These are phyloP conservation scores for Peronospora belbahrii DNA, from an alignment of 352 stramenopile genomes.

Conservation along the genomic window DNA sequence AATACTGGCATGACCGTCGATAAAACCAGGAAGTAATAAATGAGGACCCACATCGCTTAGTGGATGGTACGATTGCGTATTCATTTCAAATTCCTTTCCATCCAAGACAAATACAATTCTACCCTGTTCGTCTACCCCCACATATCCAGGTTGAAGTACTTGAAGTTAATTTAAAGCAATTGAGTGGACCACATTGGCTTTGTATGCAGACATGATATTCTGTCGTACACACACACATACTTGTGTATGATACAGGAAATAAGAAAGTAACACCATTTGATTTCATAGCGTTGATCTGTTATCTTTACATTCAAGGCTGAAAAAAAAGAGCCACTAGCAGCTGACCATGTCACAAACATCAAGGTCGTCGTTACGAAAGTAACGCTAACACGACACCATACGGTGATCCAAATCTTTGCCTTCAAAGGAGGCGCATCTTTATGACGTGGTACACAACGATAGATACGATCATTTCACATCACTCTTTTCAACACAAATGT, in stretches of 20 bases:
- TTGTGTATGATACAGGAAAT: conserved; percentile 10
- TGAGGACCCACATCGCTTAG: no score
- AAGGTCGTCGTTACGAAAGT: no score
- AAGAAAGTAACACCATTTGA: conserved; percentile 3
- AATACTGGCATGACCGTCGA: conserved; percentile 93
- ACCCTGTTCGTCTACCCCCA: conserved; percentile 32
- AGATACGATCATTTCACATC: no score
- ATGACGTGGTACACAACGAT: no score
- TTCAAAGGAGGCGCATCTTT: no score
- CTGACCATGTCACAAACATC: no score
- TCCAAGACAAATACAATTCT: conserved; percentile 23
- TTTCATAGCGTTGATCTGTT: no score
- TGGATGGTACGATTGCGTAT: no score
- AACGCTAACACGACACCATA: no score
- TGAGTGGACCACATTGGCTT: conserved; percentile 71
- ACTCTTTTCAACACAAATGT: no score
- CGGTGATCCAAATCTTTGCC: no score
- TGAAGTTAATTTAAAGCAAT: conserved; percentile 47
- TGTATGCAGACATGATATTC: conserved; percentile 45
- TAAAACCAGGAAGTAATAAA: conserved; percentile 89
- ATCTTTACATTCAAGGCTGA: conserved; percentile 7
- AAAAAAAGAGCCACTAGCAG: neutral
- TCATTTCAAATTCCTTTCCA: conserved; percentile 17
- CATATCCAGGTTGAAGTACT: conserved; percentile 23
- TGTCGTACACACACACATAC: conserved; percentile 1